Percentiles rank a stretch among this genome's conserved stretches.
These are phyloP conservation scores for Pseudopyricularia cyperi DNA, from an alignment of 2,329 filamentous ascomycete genomes.

Conservation along the genomic window DNA sequence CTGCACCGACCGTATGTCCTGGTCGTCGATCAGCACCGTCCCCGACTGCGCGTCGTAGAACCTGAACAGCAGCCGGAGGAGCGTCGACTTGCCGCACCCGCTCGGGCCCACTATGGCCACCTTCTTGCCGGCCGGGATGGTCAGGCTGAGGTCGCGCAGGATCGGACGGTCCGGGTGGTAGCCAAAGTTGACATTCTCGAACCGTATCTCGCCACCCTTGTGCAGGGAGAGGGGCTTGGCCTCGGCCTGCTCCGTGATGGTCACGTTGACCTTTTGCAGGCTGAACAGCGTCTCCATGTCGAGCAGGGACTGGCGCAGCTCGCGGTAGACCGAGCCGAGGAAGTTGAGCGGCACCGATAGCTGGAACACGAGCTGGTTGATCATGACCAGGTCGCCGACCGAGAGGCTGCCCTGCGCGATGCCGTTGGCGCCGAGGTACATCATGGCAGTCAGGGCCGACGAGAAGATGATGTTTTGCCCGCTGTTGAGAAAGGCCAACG, in stretches of 20 bases:
- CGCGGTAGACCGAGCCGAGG: constrained; percentile 92
- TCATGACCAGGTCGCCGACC: constrained; percentile 94
- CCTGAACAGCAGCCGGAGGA: constrained; percentile 81
- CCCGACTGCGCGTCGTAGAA: constrained; percentile 85
- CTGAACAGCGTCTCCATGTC: constrained; percentile 99
- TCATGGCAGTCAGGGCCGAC: constrained; percentile 85
- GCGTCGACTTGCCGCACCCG: constrained; percentile 91
- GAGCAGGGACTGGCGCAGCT: constrained; percentile 82
- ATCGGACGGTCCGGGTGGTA: constrained; percentile 83
- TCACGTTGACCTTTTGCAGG: constrained; percentile 89
- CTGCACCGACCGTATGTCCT: constrained; percentile 75
- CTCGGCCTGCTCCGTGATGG: constrained; percentile 63
- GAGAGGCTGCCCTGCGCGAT: constrained; percentile 72
- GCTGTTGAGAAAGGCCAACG: constrained; percentile 80
- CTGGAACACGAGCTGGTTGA: constrained; percentile 97
- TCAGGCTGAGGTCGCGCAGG: constrained; percentile 69
- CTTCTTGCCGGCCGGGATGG: constrained; percentile 91
- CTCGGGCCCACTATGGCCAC: constrained; percentile 90
- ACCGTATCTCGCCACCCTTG: constrained; percentile 77
- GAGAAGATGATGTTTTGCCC: constrained; percentile 98
- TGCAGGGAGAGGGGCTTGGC: constrained; percentile 61
- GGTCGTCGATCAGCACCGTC: constrained; percentile 80
- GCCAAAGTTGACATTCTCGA: constrained; percentile 90
- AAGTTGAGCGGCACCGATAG: constrained; percentile 96
- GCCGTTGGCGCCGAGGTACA: constrained; percentile 89